These are phyloP conservation scores for Coemansia sp. DNA, from an alignment of 192 early-diverging fungal genomes.

Conservation along the genomic window DNA sequence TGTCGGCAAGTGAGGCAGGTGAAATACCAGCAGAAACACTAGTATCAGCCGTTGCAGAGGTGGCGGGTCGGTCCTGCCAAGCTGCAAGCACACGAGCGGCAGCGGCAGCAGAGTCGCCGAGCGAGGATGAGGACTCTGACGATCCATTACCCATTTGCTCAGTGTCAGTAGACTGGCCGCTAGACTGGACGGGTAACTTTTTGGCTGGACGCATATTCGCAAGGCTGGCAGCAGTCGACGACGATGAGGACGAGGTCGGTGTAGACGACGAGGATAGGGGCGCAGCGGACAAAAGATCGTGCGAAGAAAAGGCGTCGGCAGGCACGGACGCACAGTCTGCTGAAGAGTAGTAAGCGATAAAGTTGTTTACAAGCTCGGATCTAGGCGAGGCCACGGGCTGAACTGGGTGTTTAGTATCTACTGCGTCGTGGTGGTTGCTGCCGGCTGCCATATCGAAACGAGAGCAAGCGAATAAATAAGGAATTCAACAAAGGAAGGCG, in stretches of 20 bases:
- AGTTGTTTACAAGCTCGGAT: slow-evolving; percentile 42
- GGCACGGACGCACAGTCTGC: slow-evolving; percentile 1
- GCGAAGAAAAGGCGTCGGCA: slow-evolving; percentile 10
- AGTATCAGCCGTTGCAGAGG: not conserved
- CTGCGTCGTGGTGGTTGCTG: slow-evolving; percentile 21
- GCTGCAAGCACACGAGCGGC: slow-evolving; percentile 55
- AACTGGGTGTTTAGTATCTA: slow-evolving; percentile 13
- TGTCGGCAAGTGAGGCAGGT: slow-evolving; percentile 8
- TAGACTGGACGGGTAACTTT: slow-evolving; percentile 15
- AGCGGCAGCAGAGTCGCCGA: slow-evolving; percentile 51
- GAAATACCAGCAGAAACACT: slow-evolving; percentile 9
- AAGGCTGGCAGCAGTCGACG: slow-evolving; percentile 12
- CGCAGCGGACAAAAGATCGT: slow-evolving; percentile 21
- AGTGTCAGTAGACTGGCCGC: slow-evolving; percentile 44
- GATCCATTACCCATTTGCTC: slow-evolving; percentile 38
- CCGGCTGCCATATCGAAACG: slow-evolving; percentile 35
- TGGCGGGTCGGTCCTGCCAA: slow-evolving; percentile 45
- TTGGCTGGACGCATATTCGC: slow-evolving; percentile 39
- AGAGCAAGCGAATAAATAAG: not conserved
- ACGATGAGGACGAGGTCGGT: slow-evolving; percentile 13
- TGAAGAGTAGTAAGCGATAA: slow-evolving; percentile 43
- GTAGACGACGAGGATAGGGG: slow-evolving; percentile 14
- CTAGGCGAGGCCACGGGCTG: slow-evolving; percentile 19
- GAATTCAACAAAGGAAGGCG: not conserved
- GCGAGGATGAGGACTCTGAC: slow-evolving; percentile 42